Evolutionary conservation across 2,329 filamentous ascomycete species (phyloP).

Genomic region (Teratosphaeria gauchensis): DNA sequence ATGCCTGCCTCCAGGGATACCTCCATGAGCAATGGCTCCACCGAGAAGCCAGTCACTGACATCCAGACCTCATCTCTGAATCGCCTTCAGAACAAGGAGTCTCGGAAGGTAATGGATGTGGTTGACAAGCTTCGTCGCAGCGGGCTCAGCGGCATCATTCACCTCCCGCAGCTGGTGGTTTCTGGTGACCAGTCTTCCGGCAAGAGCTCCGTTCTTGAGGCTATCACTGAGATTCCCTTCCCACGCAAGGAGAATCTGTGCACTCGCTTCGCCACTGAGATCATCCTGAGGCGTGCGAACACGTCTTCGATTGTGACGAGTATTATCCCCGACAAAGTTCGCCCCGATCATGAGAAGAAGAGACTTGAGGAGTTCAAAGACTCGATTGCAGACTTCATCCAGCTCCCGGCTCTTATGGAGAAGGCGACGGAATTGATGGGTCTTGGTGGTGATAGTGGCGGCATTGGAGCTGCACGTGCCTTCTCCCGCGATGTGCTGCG

Average conservation of each 20-base stretch:
- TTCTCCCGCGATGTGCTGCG: slow-evolving; percentile 41
- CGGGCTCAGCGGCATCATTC: slow-evolving; percentile 29
- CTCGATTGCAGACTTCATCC: slow-evolving; percentile 27
- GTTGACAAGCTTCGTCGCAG: slow-evolving; percentile 44
- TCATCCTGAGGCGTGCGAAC: slow-evolving; percentile 40
- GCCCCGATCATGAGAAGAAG: slow-evolving; percentile 16
- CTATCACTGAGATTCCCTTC: slow-evolving; percentile 52
- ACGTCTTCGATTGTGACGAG: slow-evolving; percentile 10
- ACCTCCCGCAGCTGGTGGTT: slow-evolving; percentile 37
- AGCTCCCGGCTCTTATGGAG: slow-evolving; percentile 42
- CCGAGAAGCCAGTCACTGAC: not conserved
- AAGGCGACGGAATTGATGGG: slow-evolving; percentile 46
- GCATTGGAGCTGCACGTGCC: slow-evolving; percentile 1
- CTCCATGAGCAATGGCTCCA: not conserved
- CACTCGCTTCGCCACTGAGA: slow-evolving; percentile 53
- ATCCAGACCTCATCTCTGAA: slow-evolving; percentile 5
- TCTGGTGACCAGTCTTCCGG: slow-evolving; percentile 52
- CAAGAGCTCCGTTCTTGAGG: slow-evolving; percentile 57
- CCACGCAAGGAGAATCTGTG: slow-evolving; percentile 47
- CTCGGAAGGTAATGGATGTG: slow-evolving; percentile 41
- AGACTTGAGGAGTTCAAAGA: slow-evolving; percentile 22
- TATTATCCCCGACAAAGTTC: slow-evolving; percentile 21
- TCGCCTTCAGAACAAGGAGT: slow-evolving; percentile 35
- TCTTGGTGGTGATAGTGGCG: slow-evolving; percentile 17
- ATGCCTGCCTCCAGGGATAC: not conserved